Evolutionary conservation across 768 basidiomycete species (phyloP).

Genomic region (Termitomyces heimii): DNA sequence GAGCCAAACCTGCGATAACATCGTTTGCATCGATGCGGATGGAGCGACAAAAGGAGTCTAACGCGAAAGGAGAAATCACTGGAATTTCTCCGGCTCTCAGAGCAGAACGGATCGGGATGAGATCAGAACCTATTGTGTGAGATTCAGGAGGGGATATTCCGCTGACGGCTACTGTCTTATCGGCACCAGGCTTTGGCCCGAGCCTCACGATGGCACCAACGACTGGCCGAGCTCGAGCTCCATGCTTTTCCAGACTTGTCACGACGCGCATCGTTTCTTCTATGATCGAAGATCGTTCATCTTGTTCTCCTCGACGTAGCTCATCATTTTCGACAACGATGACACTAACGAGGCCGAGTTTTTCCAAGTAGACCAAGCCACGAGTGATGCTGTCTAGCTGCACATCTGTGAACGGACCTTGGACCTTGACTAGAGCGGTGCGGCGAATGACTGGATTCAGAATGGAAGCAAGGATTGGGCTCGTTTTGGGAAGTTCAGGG

Average conservation of each 20-base stretch:
- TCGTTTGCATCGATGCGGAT: conserved; percentile 84
- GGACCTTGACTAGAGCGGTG: conserved; percentile 93
- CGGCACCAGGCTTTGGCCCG: conserved; percentile 62
- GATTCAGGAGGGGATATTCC: conserved; percentile 56
- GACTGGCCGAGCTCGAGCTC: conserved; percentile 83
- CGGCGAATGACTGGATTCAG: conserved; percentile 80
- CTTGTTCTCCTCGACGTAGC: conserved; percentile 58
- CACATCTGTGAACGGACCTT: conserved; percentile 90
- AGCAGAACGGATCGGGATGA: conserved; percentile 82
- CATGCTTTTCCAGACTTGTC: conserved; percentile 74
- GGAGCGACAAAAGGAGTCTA: conserved; percentile 87
- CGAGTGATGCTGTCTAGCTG: conserved; percentile 92
- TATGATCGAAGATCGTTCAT: conserved; percentile 59
- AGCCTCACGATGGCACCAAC: conserved; percentile 82
- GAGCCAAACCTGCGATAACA: conserved; percentile 80
- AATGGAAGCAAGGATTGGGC: conserved; percentile 62
- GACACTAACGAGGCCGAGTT: conserved; percentile 91
- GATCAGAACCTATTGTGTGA: conserved; percentile 74
- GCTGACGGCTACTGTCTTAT: conserved; percentile 20
- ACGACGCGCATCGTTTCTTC: conserved; percentile 88
- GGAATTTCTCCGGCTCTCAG: conserved; percentile 94
- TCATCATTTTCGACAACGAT: conserved; percentile 92
- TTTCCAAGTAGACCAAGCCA: conserved; percentile 93
- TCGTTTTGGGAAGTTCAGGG: conserved; percentile 34
- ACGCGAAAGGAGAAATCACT: conserved; percentile 87